Evolutionary conservation across 2,329 filamentous ascomycete genomes (phyloP).

Genomic region (Pseudogymnoascus sp.): DNA sequence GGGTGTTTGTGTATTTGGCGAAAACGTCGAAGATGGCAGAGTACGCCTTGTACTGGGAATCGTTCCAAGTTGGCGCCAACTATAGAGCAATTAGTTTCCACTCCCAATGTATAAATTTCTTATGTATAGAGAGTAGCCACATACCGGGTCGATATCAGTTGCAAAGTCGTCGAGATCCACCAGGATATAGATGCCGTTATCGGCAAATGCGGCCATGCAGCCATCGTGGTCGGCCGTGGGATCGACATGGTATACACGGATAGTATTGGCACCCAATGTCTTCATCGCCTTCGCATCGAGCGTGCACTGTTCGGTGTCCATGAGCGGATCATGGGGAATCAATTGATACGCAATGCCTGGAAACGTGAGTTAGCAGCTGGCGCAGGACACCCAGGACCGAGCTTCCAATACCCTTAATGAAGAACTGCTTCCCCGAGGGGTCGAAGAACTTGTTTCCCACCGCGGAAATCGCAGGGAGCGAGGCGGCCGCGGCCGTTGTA

Average conservation of each 20-base stretch:
- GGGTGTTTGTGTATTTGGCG: constrained; percentile 68
- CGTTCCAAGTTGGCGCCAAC: constrained; percentile 62
- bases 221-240: constrained; percentile 60
- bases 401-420: constrained; percentile 60
- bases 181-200: constrained; percentile 76
- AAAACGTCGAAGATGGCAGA: constrained; percentile 70
- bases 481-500: constrained; percentile 19
- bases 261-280: constrained; percentile 71
- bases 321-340: constrained; percentile 61
- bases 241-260: constrained; percentile 86
- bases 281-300: constrained; percentile 73
- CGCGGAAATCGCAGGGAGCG: constrained; percentile 43
- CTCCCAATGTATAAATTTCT: background rate
- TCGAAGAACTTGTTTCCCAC: constrained; percentile 82
- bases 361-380: constrained; percentile 7
- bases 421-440: constrained; percentile 73
- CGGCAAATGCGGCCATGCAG: constrained; percentile 74
- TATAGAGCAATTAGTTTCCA: constrained; percentile 28
- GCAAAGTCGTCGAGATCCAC: constrained; percentile 73
- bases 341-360: constrained; percentile 68
- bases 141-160: constrained; percentile 59
- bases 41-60: constrained; percentile 62
- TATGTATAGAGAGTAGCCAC: constrained; percentile 18
- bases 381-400: background rate
- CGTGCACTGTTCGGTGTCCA: constrained; percentile 67